Evolutionary conservation across 192 early-diverging fungal genomes (phyloP).

Genomic region (Rhizophlyctis rosea): DNA sequence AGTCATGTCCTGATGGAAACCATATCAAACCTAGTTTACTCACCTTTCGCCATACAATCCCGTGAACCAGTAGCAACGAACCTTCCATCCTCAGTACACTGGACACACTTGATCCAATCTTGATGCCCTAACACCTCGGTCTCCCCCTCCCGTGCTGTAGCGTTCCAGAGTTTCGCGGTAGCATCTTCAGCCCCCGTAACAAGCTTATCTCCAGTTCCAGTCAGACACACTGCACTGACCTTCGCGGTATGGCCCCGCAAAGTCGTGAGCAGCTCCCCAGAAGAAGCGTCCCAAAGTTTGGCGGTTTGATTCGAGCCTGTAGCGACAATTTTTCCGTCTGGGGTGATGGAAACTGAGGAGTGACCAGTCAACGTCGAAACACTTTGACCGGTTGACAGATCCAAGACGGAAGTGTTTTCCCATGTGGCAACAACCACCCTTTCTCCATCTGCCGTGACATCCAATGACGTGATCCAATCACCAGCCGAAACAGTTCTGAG

Average conservation of each 20-base stretch:
- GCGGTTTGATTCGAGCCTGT: neutral
- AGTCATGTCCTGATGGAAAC: too few species aligned
- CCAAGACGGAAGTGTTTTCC: constrained; percentile 5
- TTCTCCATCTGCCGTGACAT: neutral
- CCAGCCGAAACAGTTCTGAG: neutral
- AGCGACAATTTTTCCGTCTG: constrained; percentile 1
- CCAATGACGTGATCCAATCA: neutral
- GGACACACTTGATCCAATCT: neutral
- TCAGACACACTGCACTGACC: neutral
- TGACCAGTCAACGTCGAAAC: constrained; percentile 11
- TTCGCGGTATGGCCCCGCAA: neutral
- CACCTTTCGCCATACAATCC: neutral
- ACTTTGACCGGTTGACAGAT: neutral
- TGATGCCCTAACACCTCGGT: constrained; percentile 7
- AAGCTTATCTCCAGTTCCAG: neutral
- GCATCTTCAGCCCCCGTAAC: constrained; percentile 46
- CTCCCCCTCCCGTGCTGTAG: constrained; percentile 17
- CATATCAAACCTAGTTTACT: too few species aligned
- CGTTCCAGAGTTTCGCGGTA: constrained; percentile 81
- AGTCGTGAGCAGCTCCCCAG: constrained; percentile 3
- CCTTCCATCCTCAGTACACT: neutral
- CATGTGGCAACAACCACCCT: neutral
- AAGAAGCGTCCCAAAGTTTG: neutral
- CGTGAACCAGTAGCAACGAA: neutral
- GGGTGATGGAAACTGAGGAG: neutral